Evolutionary conservation across 371 early-diverging fungal species (phyloP).

Genomic region (Syncephalis plumigaleata): DNA sequence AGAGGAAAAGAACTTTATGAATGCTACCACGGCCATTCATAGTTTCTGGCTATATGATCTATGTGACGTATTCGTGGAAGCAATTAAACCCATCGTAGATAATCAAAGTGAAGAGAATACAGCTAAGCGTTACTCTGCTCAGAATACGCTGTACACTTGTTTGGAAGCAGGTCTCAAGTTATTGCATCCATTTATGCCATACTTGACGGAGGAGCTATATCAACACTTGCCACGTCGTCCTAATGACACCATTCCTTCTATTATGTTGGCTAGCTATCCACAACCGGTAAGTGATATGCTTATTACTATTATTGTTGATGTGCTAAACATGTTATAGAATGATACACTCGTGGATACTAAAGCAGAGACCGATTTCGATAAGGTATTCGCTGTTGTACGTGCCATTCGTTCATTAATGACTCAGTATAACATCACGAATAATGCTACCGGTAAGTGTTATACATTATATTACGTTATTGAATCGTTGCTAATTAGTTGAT

Average conservation of each 20-base stretch:
- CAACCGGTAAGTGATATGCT: too few species aligned
- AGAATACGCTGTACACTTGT: conserved; percentile 82
- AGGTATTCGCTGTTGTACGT: conserved; percentile 53
- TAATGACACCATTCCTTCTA: conserved; percentile 31
- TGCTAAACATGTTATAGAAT: too few species aligned
- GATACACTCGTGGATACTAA: conserved; percentile 25
- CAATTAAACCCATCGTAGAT: conserved; percentile 67
- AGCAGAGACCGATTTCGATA: conserved; percentile 62
- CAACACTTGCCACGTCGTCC: conserved; percentile 75
- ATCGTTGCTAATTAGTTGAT: too few species aligned
- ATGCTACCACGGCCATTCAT: conserved; percentile 76
- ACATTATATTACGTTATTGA: too few species aligned
- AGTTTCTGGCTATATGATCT: conserved; percentile 95
- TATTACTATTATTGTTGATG: too few species aligned
- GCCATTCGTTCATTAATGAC: conserved; percentile 56
- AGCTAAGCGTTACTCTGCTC: conserved; percentile 36
- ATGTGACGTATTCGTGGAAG: conserved; percentile 95
- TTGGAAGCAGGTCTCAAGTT: conserved; percentile 84
- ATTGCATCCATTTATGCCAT: conserved; percentile 98
- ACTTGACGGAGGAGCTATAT: conserved; percentile 97
- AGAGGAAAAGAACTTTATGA: conserved; percentile 87
- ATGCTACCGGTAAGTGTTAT: neutral
- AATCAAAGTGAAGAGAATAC: conserved; percentile 22
- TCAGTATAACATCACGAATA: conserved; percentile 32
- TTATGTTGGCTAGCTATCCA: conserved; percentile 51